Conservation (phyloP, 352 stramenopile genomes). For the Phytophthora tentaculata region DNA sequence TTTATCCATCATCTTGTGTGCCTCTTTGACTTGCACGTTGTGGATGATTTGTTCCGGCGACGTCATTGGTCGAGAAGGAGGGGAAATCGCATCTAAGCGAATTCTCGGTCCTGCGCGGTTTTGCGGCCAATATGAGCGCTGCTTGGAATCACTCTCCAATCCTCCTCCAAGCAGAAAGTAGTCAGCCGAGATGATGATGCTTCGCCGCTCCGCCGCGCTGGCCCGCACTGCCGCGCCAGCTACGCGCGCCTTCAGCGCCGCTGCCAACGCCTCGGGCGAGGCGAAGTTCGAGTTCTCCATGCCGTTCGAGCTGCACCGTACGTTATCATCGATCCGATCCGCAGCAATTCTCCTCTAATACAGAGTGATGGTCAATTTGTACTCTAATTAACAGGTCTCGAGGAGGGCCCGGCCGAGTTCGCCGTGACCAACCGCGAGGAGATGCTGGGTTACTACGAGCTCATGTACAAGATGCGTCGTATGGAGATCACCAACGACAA, state of each 20-base stretch:
- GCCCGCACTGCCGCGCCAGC: slow-evolving; percentile 37
- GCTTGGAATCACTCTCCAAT: slow-evolving; percentile 40
- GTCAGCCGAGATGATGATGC: slow-evolving; percentile 51
- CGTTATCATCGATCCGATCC: slow-evolving; percentile 13
- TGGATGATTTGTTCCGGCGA: slow-evolving; percentile 36
- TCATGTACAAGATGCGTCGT: slow-evolving; percentile 99
- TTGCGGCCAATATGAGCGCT: slow-evolving; percentile 19
- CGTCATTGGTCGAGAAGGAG: slow-evolving; percentile 28
- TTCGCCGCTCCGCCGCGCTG: slow-evolving; percentile 63
- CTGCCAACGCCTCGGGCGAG: slow-evolving; percentile 53
- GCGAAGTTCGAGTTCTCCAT: slow-evolving; percentile 74
- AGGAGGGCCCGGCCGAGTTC: slow-evolving; percentile 64
- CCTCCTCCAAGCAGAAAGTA: slow-evolving; percentile 58
- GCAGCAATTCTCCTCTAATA: background rate
- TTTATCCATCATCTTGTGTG: slow-evolving; percentile 30
- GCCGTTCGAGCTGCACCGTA: slow-evolving; percentile 87
- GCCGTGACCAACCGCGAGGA: slow-evolving; percentile 95
- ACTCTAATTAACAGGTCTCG: slow-evolving; percentile 53
- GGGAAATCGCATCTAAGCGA: slow-evolving; percentile 34
- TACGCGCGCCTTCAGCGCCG: slow-evolving; percentile 69
- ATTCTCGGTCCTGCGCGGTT: slow-evolving; percentile 4
- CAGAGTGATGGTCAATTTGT: slow-evolving; percentile 18
- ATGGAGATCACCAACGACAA: slow-evolving; percentile 99
- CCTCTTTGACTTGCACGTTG: slow-evolving; percentile 12
- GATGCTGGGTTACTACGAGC: slow-evolving; percentile 95